Percentiles rank a stretch among this genome's conserved stretches.
Conservation (phyloP, 1,284 basidiomycete species). For the Malassezia japonica region DNA sequence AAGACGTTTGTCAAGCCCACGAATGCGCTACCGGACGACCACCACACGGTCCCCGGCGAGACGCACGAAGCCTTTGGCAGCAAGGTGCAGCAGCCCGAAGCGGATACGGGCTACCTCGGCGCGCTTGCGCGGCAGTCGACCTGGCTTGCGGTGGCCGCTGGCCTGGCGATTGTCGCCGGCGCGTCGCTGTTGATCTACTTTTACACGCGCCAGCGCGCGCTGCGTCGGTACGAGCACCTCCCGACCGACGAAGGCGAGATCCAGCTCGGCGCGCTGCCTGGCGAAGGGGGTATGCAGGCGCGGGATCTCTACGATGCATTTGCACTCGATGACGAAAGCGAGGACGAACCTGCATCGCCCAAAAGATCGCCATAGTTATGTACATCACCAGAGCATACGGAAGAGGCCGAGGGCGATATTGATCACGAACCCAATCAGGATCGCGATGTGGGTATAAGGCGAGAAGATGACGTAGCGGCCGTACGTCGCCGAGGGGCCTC, state of each 20-base stretch:
- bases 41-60: conserved; percentile 51
- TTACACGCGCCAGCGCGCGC: conserved; percentile 45
- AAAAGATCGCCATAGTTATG: neutral
- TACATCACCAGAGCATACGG: conserved; percentile 1
- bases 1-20: conserved; percentile 62
- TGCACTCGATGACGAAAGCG: conserved; percentile 40
- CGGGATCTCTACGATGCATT: conserved; percentile 51
- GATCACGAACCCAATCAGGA: conserved; percentile 3
- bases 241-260: conserved; percentile 57
- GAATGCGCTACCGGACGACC: conserved; percentile 72
- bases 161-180: conserved; percentile 61
- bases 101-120: conserved; percentile 75
- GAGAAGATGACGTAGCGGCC: conserved; percentile 4
- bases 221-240: conserved; percentile 58
- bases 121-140: conserved; percentile 62
- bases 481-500: neutral
- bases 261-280: conserved; percentile 34
- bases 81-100: conserved; percentile 42
- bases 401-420: conserved; percentile 18
- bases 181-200: conserved; percentile 58
- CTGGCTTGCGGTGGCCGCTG: conserved; percentile 73
- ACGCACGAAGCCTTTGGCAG: conserved; percentile 31
- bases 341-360: neutral
- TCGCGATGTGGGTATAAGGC: conserved; percentile 5
- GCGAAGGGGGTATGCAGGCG: conserved; percentile 13